Base-by-base conservation (phyloP, 345 rosid genomes). In the Eucalyptus caleyi region DNA sequence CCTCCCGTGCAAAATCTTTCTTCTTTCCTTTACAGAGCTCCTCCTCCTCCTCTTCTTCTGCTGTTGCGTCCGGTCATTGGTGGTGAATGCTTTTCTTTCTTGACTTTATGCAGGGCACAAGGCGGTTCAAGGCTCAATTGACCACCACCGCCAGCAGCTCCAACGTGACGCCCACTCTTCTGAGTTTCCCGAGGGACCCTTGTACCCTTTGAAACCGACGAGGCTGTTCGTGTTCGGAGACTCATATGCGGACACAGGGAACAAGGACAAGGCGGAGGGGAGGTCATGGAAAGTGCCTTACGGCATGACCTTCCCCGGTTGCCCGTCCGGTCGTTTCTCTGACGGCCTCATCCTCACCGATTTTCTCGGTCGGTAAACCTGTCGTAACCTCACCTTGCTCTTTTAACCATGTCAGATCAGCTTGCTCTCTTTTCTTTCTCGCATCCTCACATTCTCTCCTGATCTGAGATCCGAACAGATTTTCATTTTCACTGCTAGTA, bases 291-390 rank as follows among this genome's bases (percentile, higher is more conserved):
- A 91, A 88, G 3, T 56, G 49, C 97, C 97, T 50, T 95, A 95
- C 67, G 97, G 96, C 40, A 45, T 92, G 91, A 94, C 92, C 88
- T 94, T 93, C 65, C 97, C 97, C 10, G 91, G 92, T 26, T 90
- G 89, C 82, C 97, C 97, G 11, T 67, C 94, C 80, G 97, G 97
- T 65, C 95, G 97, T 88, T 95, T 91, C 91, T 95, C 96, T 83
- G 93, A 94, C 56, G 96, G 97, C 53, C 94, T 95, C 16, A 86
- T 95, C 88, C 60, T 92, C 90, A 94, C 97, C 23, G 97, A 95
- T 90, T 95, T 83, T 87, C 81, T 95, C 26, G 96, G 96, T 94
- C 49, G 26, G 83, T 26, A 30, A 51, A 47, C 87, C 49, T 77
- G 26, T 21, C 47, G 44, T 72, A 18, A 34, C 19, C 86, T 18